A percentile compares a stretch with the other conserved stretches of the same genome.
Conservation (phyloP, 1,284 basidiomycete species). For the Wolfiporia cocos region DNA sequence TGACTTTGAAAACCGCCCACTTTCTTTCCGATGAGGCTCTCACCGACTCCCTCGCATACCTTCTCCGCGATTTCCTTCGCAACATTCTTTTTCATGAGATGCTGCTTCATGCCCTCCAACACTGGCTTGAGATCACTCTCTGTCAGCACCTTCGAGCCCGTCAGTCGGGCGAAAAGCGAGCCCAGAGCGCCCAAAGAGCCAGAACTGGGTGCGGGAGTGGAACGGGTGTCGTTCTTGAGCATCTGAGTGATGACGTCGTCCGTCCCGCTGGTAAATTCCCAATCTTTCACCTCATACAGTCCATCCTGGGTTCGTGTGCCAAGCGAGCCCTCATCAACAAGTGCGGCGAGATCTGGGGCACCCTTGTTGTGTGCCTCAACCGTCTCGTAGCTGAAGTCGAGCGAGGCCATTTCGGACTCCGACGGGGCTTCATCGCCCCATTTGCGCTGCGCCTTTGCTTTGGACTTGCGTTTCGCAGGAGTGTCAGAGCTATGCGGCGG, state of each 20-base stretch:
- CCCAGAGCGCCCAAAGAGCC: constrained; percentile 58
- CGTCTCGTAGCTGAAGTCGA: constrained; percentile 77
- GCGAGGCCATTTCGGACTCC: constrained; percentile 81
- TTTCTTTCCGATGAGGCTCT: constrained; percentile 86
- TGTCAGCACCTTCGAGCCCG: constrained; percentile 79
- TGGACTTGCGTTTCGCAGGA: constrained; percentile 49
- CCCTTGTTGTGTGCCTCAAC: constrained; percentile 28
- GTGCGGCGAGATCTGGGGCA: constrained; percentile 46
- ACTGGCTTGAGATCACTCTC: constrained; percentile 85
- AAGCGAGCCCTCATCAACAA: constrained; percentile 76
- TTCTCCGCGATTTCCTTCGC: constrained; percentile 94
- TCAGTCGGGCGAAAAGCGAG: constrained; percentile 79
- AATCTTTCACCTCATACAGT: constrained; percentile 91
- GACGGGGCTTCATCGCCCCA: constrained; percentile 84
- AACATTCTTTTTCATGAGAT: constrained; percentile 98
- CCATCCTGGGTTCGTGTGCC: constrained; percentile 81
- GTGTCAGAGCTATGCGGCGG: constrained; percentile 49
- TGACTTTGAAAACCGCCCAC: constrained; percentile 82
- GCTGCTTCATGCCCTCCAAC: constrained; percentile 91
- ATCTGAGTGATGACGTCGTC: constrained; percentile 57
- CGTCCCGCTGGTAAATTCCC: constrained; percentile 56
- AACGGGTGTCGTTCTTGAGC: constrained; percentile 33
- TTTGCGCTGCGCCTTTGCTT: constrained; percentile 80
- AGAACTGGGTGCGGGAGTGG: constrained; percentile 21
- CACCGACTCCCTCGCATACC: constrained; percentile 90